Conservation (phyloP, 2,329 filamentous ascomycete genomes). For the Trichoderma koningiopsis region DNA sequence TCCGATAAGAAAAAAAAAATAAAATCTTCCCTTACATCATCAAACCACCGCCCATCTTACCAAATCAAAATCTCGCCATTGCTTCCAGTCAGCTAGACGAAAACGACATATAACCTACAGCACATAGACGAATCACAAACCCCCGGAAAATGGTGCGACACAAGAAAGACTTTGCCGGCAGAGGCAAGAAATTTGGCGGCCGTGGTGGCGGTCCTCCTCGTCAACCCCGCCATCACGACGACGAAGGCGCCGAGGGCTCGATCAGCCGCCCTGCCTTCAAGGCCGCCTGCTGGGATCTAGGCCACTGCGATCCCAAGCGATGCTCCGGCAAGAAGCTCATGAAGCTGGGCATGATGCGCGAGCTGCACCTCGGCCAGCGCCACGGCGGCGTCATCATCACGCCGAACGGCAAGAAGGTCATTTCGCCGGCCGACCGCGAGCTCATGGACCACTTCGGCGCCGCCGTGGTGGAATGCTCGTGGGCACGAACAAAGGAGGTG, state of each 20-base stretch:
- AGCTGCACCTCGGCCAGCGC: constrained; percentile 87
- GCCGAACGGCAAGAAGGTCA: constrained; percentile 83
- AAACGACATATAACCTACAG: not conserved
- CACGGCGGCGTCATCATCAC: constrained; percentile 91
- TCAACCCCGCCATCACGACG: constrained; percentile 52
- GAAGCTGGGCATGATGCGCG: constrained; percentile 88
- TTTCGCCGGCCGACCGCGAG: constrained; percentile 81
- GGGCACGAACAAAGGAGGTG: constrained; percentile 89
- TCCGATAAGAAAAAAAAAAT: constrained; percentile 14
- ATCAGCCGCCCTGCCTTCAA: constrained; percentile 66
- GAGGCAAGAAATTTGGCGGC: constrained; percentile 71
- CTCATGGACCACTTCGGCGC: constrained; percentile 87
- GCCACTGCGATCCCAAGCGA: constrained; percentile 94
- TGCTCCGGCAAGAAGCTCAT: constrained; percentile 96
- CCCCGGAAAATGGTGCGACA: constrained; percentile 76
- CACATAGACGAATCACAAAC: too few relatives aligned
- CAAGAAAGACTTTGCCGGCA: constrained; percentile 80
- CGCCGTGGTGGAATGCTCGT: constrained; percentile 95
- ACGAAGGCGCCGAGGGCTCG: constrained; percentile 35
- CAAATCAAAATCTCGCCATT: not conserved
- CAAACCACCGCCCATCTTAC: not conserved
- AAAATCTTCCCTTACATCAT: constrained; percentile 10
- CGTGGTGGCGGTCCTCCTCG: constrained; percentile 54
- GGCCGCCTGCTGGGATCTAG: constrained; percentile 96
- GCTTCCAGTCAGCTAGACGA: not conserved